Evolutionary conservation across 306 rosid genomes (phyloP).

Genomic region (Rubus idaeus): DNA sequence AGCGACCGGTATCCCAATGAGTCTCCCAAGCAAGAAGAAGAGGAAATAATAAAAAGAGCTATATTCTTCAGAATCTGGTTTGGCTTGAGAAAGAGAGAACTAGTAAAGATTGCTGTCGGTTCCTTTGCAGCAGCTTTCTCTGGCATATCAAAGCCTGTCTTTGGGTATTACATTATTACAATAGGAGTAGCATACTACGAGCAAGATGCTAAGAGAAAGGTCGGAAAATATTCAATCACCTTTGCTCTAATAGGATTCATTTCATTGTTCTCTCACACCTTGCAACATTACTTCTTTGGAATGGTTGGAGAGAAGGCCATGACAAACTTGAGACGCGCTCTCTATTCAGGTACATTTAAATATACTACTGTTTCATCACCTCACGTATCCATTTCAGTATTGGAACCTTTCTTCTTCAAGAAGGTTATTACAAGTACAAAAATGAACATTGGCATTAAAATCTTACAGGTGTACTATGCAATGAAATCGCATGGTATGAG

Average conservation of each 20-base stretch:
- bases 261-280: slow-evolving; percentile 66
- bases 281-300: slow-evolving; percentile 88
- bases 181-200: slow-evolving; percentile 74
- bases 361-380: neutral
- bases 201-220: slow-evolving; percentile 47
- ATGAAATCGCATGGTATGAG: slow-evolving; percentile 89
- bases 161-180: slow-evolving; percentile 74
- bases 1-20: slow-evolving; percentile 22
- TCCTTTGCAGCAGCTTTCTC: slow-evolving; percentile 54
- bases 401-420: slow-evolving; percentile 1
- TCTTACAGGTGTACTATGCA: slow-evolving; percentile 61
- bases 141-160: slow-evolving; percentile 80
- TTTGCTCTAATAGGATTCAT: slow-evolving; percentile 64
- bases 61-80: slow-evolving; percentile 85
- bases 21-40: slow-evolving; percentile 34
- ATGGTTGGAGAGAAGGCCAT: slow-evolving; percentile 86
- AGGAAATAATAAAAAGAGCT: slow-evolving; percentile 25
- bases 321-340: slow-evolving; percentile 60
- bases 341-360: slow-evolving; percentile 62
- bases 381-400: slow-evolving; percentile 5
- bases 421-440: slow-evolving; percentile 11
- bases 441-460: slow-evolving; percentile 7
- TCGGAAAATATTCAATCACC: slow-evolving; percentile 53
- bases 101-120: slow-evolving; percentile 56
- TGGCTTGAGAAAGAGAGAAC: slow-evolving; percentile 53